phyloP scores from a whole-genome alignment of 306 rosid species.

The Casuarina glauca region DNA sequence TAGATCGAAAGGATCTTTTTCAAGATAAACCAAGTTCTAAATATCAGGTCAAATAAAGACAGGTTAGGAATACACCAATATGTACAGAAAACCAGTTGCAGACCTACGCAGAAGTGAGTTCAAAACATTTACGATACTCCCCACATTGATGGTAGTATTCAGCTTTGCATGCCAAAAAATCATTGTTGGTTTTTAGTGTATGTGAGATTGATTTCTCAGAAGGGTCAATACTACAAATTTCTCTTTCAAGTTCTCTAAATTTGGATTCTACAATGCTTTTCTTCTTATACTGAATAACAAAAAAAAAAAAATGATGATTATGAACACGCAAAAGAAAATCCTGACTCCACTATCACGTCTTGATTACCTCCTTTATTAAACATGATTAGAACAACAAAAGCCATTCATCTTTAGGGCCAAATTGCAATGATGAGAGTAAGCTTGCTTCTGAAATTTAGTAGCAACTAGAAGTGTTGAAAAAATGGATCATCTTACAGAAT shows the following conservation, averaged over 20 bases:
- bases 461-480: constrained; percentile 15
- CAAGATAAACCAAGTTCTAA: constrained; percentile 50
- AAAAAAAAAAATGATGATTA: constrained; percentile 19
- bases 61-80: constrained; percentile 15
- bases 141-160: constrained; percentile 96
- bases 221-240: constrained; percentile 61
- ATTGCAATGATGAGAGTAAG: constrained; percentile 79
- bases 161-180: constrained; percentile 94
- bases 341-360: constrained; percentile 14
- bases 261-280: constrained; percentile 76
- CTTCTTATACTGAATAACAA: constrained; percentile 71
- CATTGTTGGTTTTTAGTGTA: constrained; percentile 74
- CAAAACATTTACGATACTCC: constrained; percentile 97
- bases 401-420: constrained; percentile 93
- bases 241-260: constrained; percentile 79
- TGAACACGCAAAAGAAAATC: neutral
- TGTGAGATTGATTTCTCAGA: constrained; percentile 62
- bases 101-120: constrained; percentile 84
- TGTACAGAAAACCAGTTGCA: constrained; percentile 27
- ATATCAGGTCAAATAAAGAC: constrained; percentile 14
- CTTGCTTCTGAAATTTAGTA: constrained; percentile 64
- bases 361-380: constrained; percentile 77
- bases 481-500: neutral
- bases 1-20: constrained; percentile 90
- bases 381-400: constrained; percentile 89